Base-by-base conservation (phyloP, 2,329 filamentous ascomycete genomes). In the Emergomyces pasteurianus region DNA sequence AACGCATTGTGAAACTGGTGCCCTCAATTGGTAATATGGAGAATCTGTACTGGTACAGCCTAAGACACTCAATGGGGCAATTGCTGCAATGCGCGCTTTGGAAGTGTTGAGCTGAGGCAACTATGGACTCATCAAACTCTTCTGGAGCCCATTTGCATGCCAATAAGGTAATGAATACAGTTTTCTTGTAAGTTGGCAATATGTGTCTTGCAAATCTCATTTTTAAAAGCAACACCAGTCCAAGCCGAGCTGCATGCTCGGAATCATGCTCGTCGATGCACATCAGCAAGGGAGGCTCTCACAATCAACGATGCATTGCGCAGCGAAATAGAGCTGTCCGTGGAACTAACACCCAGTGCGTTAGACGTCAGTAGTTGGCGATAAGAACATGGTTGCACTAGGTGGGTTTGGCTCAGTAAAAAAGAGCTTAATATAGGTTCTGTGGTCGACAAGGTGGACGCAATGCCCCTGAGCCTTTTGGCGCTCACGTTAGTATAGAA, bases 311-410 rank as follows among this genome's bases (percentile, higher is more conserved):
- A 47, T 23, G 7, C 40, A 18, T 26, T 47, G 53, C 63, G 69
- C 34, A 68, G 65, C 40, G 61, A 40, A 40, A 43, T 46, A 64
- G 65, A 36, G 66, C 70, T 42, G 62, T 65, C 53, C 64, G 67
- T 58, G 65, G 67, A 59, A 64, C 63, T 63, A 68, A 67, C 56
- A 61, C 50, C 54, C 28, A 55, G 9, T 18, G 31, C 31, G 31
- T 31, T 31, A 31, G 31, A 31, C 7, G 8, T 36, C 34, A 63
- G 56, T 61, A 64, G 36, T 62, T 95, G 42, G 90, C 95, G 1
- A 85, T 95, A 43, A 89, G 95, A 46, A 36, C 10, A 96, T 47
- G 46, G 21, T 96, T 52, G 90, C 88, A 46, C 87, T 94, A 90
- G 95, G 88, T 92, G 76, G 80, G 87, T 79, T 12, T n/a, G 28